These are phyloP conservation scores for Lactarius tabidus DNA, from an alignment of 768 basidiomycete genomes.

Conservation along the genomic window DNA sequence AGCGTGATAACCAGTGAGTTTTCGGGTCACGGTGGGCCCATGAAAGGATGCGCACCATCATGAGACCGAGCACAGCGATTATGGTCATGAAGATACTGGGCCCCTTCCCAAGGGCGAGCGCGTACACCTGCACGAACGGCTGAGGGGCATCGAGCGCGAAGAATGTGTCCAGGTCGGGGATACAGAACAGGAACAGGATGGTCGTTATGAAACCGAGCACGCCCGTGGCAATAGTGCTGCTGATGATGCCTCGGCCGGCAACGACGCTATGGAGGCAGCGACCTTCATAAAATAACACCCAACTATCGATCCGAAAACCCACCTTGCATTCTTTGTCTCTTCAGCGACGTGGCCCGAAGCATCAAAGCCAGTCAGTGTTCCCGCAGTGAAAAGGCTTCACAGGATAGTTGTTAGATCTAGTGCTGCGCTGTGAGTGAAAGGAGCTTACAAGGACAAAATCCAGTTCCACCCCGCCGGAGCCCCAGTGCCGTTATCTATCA, in stretches of 20 bases:
- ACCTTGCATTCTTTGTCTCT: conserved; percentile 81
- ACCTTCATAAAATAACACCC: background rate
- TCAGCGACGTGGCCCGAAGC: conserved; percentile 86
- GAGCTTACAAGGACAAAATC: conserved; percentile 74
- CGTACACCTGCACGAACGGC: conserved; percentile 88
- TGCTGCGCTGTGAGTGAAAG: background rate
- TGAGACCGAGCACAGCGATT: conserved; percentile 78
- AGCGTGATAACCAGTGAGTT: background rate
- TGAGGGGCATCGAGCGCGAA: conserved; percentile 81
- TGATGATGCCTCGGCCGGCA: conserved; percentile 80
- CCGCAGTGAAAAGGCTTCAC: conserved; percentile 77
- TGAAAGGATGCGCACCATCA: conserved; percentile 51
- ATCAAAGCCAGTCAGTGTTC: conserved; percentile 88
- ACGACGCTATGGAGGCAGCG: conserved; percentile 45
- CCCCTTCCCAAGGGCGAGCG: conserved; percentile 73
- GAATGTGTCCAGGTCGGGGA: conserved; percentile 69
- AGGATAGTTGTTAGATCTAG: background rate
- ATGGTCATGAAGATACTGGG: conserved; percentile 85
- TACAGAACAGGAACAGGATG: conserved; percentile 82
- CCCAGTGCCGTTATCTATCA: conserved; percentile 85
- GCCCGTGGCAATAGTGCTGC: conserved; percentile 72
- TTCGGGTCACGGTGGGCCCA: background rate
- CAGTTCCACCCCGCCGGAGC: conserved; percentile 89
- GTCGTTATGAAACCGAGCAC: conserved; percentile 73
- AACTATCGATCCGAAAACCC: conserved; percentile 11